Evolutionary conservation across 2,329 filamentous ascomycete genomes (phyloP).

Genomic region (Trichoderma sp.): DNA sequence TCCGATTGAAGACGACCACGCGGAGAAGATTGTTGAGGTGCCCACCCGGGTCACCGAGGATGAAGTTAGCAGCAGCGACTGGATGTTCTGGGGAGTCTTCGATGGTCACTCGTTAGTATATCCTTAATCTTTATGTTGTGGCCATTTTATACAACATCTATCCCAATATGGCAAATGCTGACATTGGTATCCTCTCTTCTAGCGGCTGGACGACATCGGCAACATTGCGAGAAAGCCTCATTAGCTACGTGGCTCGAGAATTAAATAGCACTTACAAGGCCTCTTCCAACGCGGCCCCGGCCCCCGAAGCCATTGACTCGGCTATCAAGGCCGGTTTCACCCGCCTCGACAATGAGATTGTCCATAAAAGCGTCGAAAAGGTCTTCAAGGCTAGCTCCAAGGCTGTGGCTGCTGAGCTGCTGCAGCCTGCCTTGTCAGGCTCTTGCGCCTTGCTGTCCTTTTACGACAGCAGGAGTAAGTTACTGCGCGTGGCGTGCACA

Average conservation of each 20-base stretch:
- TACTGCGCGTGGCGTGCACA: slow-evolving; percentile 90
- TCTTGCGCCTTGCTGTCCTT: slow-evolving; percentile 96
- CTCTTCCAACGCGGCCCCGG: slow-evolving; percentile 60
- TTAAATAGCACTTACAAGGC: slow-evolving; percentile 89
- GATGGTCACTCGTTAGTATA: slow-evolving; percentile 81
- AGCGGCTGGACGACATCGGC: slow-evolving; percentile 96
- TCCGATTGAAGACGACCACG: slow-evolving; percentile 97
- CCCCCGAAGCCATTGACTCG: slow-evolving; percentile 76
- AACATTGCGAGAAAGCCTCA: slow-evolving; percentile 87
- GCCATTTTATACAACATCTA: not conserved
- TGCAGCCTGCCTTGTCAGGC: slow-evolving; percentile 92
- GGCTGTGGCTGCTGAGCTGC: slow-evolving; percentile 82
- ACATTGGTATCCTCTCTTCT: slow-evolving; percentile 23
- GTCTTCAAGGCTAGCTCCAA: slow-evolving; percentile 87
- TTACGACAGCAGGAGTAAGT: slow-evolving; percentile 84
- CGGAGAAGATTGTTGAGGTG: slow-evolving; percentile 95
- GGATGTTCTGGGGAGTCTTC: slow-evolving; percentile 99
- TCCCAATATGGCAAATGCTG: not conserved
- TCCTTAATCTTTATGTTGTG: not conserved
- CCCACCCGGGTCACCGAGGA: slow-evolving; percentile 54
- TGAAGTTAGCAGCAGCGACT: slow-evolving; percentile 64
- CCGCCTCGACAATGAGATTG: slow-evolving; percentile 88
- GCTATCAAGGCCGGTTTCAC: slow-evolving; percentile 93
- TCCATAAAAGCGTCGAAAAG: slow-evolving; percentile 87
- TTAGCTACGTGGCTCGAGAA: slow-evolving; percentile 88